These are phyloP conservation scores for Gypsophila paniculata DNA, from an alignment of 179 eudicot species.

Conservation along the genomic window DNA sequence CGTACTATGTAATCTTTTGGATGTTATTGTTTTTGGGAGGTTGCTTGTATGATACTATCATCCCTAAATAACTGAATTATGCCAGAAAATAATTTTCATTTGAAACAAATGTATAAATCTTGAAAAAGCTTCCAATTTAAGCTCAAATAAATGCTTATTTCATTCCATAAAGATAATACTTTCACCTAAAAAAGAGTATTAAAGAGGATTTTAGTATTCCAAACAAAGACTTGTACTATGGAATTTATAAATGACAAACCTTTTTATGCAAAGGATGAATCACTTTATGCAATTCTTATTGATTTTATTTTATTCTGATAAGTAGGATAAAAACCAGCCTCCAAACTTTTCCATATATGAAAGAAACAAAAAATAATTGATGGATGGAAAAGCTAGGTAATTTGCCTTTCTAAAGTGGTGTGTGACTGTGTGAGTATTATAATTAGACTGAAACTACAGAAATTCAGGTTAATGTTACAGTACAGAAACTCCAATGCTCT, in stretches of 20 bases:
- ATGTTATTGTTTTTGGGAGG: slow-evolving; percentile 8
- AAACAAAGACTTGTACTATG: background rate
- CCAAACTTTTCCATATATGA: slow-evolving; percentile 19
- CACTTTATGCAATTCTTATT: too few species aligned
- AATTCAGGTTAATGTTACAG: background rate
- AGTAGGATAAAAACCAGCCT: background rate
- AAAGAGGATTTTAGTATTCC: background rate
- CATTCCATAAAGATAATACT: background rate
- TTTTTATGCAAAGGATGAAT: background rate
- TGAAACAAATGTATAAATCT: background rate
- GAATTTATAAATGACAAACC: background rate
- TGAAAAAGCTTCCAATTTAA: background rate
- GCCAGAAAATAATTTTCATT: slow-evolving; percentile 7
- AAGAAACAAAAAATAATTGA: background rate
- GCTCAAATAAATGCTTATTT: background rate
- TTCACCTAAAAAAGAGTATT: background rate
- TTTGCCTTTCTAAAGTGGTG: slow-evolving; percentile 6
- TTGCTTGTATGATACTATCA: slow-evolving; percentile 9
- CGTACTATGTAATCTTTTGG: too few species aligned
- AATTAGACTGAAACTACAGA: background rate
- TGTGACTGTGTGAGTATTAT: background rate
- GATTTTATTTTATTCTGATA: background rate
- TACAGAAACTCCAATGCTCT: background rate
- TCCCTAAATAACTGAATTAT: background rate
- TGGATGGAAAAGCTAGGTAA: background rate